Percentiles rank a stretch among this genome's conserved stretches.
These are phyloP conservation scores for Tylopilus sp. DNA, from an alignment of 1,284 basidiomycete genomes.

Conservation along the genomic window DNA sequence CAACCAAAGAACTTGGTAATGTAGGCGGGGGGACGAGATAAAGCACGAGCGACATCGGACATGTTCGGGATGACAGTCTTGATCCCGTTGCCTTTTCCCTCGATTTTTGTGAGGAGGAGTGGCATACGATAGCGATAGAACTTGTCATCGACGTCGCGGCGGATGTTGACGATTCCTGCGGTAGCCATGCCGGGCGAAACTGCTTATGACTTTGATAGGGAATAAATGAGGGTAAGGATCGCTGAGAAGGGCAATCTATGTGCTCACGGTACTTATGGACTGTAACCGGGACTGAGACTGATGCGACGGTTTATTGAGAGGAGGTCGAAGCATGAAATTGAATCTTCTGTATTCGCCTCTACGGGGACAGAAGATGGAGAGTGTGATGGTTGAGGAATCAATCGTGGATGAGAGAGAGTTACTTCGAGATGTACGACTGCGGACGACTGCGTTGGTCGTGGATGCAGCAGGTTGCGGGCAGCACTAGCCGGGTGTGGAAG, in stretches of 20 bases:
- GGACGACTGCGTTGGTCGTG: constrained; percentile 13
- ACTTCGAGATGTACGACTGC: background rate
- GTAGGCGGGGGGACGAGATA: constrained; percentile 93
- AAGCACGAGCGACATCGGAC: constrained; percentile 94
- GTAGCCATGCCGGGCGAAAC: constrained; percentile 78
- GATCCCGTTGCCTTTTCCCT: constrained; percentile 99
- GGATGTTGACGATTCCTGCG: constrained; percentile 87
- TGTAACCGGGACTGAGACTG: constrained; percentile 57
- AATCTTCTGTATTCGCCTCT: constrained; percentile 52
- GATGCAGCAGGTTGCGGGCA: constrained; percentile 10
- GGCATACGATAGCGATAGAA: constrained; percentile 97
- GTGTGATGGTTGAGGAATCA: constrained; percentile 51
- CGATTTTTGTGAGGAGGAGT: constrained; percentile 91
- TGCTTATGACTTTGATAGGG: constrained; percentile 51
- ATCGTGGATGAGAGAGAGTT: constrained; percentile 41
- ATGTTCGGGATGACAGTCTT: constrained; percentile 99
- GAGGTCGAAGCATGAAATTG: constrained; percentile 83
- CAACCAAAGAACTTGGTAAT: constrained; percentile 99
- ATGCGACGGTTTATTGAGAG: constrained; percentile 63
- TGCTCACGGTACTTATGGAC: constrained; percentile 57
- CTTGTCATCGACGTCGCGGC: constrained; percentile 96
- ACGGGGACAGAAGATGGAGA: constrained; percentile 64
- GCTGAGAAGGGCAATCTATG: background rate
- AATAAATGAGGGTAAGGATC: background rate
- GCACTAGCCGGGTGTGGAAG: constrained; percentile 7